Evolutionary conservation across 2,329 filamentous ascomycete species (phyloP), one percentile per base, ranked within the genome.

Genomic region (Metarhizium guizhouense): DNA sequence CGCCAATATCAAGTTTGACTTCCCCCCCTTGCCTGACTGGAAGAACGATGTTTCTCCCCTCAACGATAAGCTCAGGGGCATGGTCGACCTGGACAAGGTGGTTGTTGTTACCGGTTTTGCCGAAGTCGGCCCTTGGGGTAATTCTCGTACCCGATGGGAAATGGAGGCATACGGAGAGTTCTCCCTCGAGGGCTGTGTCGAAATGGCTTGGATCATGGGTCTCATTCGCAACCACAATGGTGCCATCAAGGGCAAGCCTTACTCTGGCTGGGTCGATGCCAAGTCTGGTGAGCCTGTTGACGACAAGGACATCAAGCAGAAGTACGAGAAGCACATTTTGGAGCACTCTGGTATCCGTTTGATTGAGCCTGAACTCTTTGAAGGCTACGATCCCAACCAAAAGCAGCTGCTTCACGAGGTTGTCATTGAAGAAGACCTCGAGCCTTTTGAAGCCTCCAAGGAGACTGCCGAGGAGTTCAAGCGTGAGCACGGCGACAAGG

Each of bases 121-220:
- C 54, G 94, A 99, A 72, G 85, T 96, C 59, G 92, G 94, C 51
- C 94, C 94, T 7, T 99, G 94, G 95, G 94, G 94, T 78, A 99
- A 97, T 78, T 93, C 94, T 3, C 86, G 94, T 66, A 99, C 94
- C 49, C 86, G 94, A 59, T 99, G 94, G 94, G 94, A 99, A 77
- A 99, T 99, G 93, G 94, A 99, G 72, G 92, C 94, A 1, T 86
- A 92, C 63, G 94, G 94, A 68, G 83, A 96, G 68, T 99, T 99
- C 77, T 97, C 94, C 8, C 83, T 99, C 14, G 95, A 99, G 73
- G 94, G 94, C 34, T 97, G 94, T 67, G 87, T 99, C 58, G 94
- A 99, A 74, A 99, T 99, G 94, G 92, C 94, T 36, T 99, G 94
- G 94, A 90, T 99, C 72, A 99, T 97, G 93, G 94, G 94, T 68